Evolutionary conservation across 441 rosid genomes (phyloP), one percentile per base, ranked within the genome.

Genomic region (Capsella rubella): DNA sequence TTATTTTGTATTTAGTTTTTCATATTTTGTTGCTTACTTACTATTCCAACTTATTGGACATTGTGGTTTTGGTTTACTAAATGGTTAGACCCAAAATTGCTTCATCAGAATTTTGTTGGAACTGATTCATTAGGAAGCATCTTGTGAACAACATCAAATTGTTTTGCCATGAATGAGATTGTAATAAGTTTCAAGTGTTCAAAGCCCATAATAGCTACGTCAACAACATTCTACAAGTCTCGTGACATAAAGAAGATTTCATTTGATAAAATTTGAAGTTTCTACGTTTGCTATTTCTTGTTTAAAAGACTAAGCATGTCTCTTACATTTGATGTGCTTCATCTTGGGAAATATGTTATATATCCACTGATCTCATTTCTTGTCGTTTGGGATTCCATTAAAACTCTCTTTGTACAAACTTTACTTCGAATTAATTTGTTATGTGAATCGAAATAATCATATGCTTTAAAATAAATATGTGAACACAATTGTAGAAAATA

Each of bases 1-100:
- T 66, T 49, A 2, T 67, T 12, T 11, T 40, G 50, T 51, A 51
- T 59, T 53, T 51, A 60, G 58, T 52, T 47, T 65, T 18, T 6
- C 8, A 18, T 2, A 28, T 16, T 39, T 39, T 34, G 7, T 40
- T 58, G 57, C 12, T 9, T 37, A 37, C 61, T 29, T 47, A 18
- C 6, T 29, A 28, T 59, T 42, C 9, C 61, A 74, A 59, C 31
- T 39, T 29, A 37, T 65, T 58, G 34, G 46, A 29, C 27, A 66
- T 9, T 56, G 28, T 32, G 34, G 27, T 51, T 63, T 63, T 28
- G 14, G 28, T 60, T 58, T 47, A 35, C 21, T 28, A 28, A 39
- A 53, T 5, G 34, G 5, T 10, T 35, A 29, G 28, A 10, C 57
- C 32, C 11, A 34, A 15, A 32, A 69, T 21, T 70, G 39, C 66